Base-by-base conservation (phyloP, 495 filamentous ascomycete genomes). In the Trichoderma asperelloides region DNA sequence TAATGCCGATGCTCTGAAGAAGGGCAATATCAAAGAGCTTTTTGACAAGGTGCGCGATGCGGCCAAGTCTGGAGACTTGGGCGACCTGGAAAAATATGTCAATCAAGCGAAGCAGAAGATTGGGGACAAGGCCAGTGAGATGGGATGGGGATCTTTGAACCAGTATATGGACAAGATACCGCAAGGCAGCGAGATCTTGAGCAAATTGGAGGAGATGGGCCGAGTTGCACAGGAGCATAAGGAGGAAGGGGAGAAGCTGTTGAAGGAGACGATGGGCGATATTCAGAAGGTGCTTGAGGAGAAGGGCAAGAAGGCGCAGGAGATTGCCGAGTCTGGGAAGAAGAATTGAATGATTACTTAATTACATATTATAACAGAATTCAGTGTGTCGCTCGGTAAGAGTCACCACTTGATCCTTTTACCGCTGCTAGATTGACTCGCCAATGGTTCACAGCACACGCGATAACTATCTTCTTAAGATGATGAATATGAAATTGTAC, bases 191-290 rank as follows among this genome's bases (percentile, higher is more conserved):
- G 77, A 87, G 71, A 80, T 89, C 37, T 73, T 85, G 21, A 80
- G 84, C 43, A 81, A 87, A 69, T 68, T 89, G 41, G 73, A 79
- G 69, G 75, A 86, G 65, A 66, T 90, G 69, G 76, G 80, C 66
- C 77, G 82, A 28, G 74, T 86, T 11, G 81, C 81, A 2, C 75
- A 86, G 71, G 82, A 86, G 76, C 82, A 86, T 70, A 83, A 85
- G 23, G 74, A 80, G 25, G 85, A 90, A 68, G 87, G 85, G 6
- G 77, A 88, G 78, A 76, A 82, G 69, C 76, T 90, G 9, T 69
- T 86, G 18, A 84, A 86, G 72, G 86, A 87, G 70, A 85, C 88
- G 1, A 71, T 84, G 40, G 72, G 81, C 30, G 88, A 91, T 62
- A 68, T 84, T 16, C 68, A 74, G 67, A 69, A 79, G 65, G 70